phyloP scores from a whole-genome alignment of 306 rosid species.

The Morella rubra region DNA sequence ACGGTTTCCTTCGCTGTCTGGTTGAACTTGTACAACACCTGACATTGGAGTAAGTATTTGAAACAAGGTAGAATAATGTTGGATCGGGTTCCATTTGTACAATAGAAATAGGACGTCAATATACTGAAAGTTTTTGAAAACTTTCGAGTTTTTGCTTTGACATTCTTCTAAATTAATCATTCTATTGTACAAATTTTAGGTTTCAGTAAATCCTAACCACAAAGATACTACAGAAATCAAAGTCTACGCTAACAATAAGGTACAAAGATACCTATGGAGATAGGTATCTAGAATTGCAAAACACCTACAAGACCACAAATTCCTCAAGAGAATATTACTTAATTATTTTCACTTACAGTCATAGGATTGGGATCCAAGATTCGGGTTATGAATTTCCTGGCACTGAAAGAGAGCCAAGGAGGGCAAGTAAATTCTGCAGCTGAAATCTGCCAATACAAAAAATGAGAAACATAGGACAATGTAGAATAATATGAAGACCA shows the following conservation, averaged over 20 bases:
- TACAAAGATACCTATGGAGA: neutral
- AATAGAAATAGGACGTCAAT: neutral
- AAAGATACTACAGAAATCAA: neutral
- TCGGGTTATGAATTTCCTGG: conserved; percentile 83
- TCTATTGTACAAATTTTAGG: too few species aligned
- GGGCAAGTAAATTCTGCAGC: conserved; percentile 90
- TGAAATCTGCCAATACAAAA: conserved; percentile 72
- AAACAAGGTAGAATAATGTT: neutral
- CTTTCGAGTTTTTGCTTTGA: too few species aligned
- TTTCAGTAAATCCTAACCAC: too few species aligned
- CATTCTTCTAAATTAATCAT: too few species aligned
- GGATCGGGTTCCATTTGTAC: neutral
- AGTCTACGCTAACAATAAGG: neutral
- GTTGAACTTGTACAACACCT: neutral
- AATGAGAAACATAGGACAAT: conserved; percentile 26
- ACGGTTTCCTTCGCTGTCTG: neutral
- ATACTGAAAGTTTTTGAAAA: too few species aligned
- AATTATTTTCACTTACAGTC: conserved; percentile 59
- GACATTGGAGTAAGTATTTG: neutral
- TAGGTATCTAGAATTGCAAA: neutral
- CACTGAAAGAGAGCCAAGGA: conserved; percentile 92
- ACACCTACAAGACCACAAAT: neutral
- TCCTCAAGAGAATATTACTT: neutral
- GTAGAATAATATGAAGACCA: conserved; percentile 15
- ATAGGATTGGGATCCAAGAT: conserved; percentile 91